These are phyloP conservation scores for Boletus rex-veris DNA, from an alignment of 768 basidiomycete genomes.

Conservation along the genomic window DNA sequence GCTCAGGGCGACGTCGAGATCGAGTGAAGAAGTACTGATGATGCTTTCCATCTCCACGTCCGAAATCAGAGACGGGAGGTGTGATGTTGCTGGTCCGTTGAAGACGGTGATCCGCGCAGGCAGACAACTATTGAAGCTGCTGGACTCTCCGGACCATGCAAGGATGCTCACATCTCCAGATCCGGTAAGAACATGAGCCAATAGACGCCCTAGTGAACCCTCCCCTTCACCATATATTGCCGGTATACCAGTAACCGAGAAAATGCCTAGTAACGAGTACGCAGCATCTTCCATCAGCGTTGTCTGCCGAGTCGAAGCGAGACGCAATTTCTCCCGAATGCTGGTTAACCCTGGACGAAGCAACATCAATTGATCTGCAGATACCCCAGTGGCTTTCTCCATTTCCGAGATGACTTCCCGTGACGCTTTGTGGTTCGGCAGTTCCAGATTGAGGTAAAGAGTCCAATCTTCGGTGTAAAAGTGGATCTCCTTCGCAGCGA, in stretches of 20 bases:
- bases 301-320: not conserved
- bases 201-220: not conserved
- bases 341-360: not conserved
- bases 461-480: not conserved
- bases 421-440: not conserved
- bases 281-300: not conserved
- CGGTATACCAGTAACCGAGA: not conserved
- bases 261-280: not conserved
- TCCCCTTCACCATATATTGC: not conserved
- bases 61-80: not conserved
- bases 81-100: not conserved
- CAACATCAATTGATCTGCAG: not conserved
- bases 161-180: conserved; percentile 5
- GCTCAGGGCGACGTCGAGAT: not conserved
- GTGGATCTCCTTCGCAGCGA: not conserved
- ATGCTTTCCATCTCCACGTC: not conserved
- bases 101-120: no score
- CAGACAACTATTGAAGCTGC: not conserved
- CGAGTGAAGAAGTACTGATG: not conserved
- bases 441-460: not conserved
- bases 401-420: conserved; percentile 4
- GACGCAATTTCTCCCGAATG: conserved; percentile 1
- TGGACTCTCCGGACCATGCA: conserved; percentile 2
- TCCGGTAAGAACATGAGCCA: not conserved
- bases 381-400: not conserved